phyloP scores from a whole-genome alignment of 495 filamentous ascomycete genomes.

The Aspergillus sparsus region DNA sequence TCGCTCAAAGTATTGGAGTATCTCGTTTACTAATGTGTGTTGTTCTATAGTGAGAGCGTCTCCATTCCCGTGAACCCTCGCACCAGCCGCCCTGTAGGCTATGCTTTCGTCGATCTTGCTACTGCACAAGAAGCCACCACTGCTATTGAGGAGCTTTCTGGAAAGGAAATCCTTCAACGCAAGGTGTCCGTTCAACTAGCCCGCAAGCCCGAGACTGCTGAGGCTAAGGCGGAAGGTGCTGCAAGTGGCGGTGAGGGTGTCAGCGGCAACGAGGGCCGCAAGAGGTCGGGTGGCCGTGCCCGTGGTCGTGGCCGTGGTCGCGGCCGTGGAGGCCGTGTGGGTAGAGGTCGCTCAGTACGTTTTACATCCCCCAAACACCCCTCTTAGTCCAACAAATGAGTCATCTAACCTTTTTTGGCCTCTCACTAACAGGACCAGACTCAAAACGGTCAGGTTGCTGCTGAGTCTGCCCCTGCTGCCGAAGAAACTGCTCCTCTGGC shows the following conservation, averaged over 20 bases:
- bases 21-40: constrained; percentile 20
- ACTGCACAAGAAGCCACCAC: constrained; percentile 91
- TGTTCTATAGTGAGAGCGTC: constrained; percentile 77
- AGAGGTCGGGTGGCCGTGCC: constrained; percentile 73
- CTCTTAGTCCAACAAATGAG: background rate
- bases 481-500: constrained; percentile 39
- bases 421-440: constrained; percentile 1
- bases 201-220: constrained; percentile 88
- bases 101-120: constrained; percentile 97
- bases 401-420: constrained; percentile 5
- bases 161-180: constrained; percentile 93
- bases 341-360: constrained; percentile 69
- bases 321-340: constrained; percentile 61
- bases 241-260: constrained; percentile 66
- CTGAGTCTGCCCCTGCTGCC: constrained; percentile 21
- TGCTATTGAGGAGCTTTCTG: constrained; percentile 90
- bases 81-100: constrained; percentile 95
- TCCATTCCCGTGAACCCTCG: constrained; percentile 99
- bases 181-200: constrained; percentile 99
- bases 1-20: no score
- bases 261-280: constrained; percentile 72
- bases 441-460: constrained; percentile 30
- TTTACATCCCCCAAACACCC: constrained; percentile 2
- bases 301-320: constrained; percentile 76
- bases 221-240: constrained; percentile 71